These are phyloP conservation scores for Taphrina communis DNA, from an alignment of 1,139 yeast genomes.

Conservation along the genomic window DNA sequence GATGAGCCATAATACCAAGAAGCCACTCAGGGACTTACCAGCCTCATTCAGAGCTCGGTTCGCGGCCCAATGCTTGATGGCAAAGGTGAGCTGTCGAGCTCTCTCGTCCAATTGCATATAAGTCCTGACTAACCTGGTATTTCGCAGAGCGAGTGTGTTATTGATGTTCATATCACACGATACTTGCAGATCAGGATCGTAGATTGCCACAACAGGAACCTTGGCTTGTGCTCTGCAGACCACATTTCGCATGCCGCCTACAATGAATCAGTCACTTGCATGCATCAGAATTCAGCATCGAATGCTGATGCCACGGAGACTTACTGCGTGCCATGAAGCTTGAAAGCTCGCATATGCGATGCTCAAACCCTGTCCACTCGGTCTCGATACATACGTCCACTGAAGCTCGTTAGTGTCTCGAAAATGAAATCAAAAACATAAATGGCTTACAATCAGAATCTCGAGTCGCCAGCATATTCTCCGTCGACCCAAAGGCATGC, in stretches of 20 bases:
- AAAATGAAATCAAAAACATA: too few species aligned
- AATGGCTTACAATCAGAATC: conserved; percentile 46
- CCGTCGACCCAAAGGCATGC: conserved; percentile 47
- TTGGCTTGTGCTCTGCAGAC: conserved; percentile 48
- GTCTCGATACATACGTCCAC: conserved; percentile 47
- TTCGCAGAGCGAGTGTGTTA: conserved; percentile 47
- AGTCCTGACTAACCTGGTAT: conserved; percentile 47
- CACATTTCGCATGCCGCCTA: conserved; percentile 47
- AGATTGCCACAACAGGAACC: conserved; percentile 48
- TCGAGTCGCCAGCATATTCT: conserved; percentile 46
- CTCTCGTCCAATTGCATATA: conserved; percentile 48
- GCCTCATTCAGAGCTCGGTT: conserved; percentile 48
- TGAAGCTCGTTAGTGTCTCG: not conserved
- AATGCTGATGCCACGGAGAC: conserved; percentile 4
- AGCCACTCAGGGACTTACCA: conserved; percentile 42
- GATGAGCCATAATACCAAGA: conserved; percentile 40
- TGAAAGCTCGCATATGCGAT: conserved; percentile 45
- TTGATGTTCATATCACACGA: conserved; percentile 49
- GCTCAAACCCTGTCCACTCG: conserved; percentile 30
- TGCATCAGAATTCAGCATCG: not conserved
- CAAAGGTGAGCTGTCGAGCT: conserved; percentile 48
- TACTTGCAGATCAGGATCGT: conserved; percentile 47
- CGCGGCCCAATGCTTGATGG: conserved; percentile 48
- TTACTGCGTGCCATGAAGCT: conserved; percentile 45
- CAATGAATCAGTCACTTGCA: not conserved